Evolutionary conservation across 1,284 basidiomycete genomes (phyloP), one percentile per base, ranked within the genome.

Genomic region (Chondrostereum purpureum): DNA sequence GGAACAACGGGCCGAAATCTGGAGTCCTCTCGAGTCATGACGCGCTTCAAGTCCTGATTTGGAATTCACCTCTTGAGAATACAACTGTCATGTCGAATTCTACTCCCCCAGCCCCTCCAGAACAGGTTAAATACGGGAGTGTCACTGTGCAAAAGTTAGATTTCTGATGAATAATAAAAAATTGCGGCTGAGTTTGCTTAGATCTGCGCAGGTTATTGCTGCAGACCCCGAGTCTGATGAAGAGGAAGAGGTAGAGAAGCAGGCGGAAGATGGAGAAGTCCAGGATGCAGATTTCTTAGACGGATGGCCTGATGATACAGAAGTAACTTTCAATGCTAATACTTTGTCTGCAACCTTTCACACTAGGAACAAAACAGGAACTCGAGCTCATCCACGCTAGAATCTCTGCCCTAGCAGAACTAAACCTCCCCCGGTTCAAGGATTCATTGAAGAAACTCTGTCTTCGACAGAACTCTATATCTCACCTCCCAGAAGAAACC

Each of bases 351-450:
- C 48, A 49, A 42, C 42, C 12, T 23, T 22, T 39, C 41, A n/a
- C n/a, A n/a, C 40, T 36, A 38, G 22, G 45, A 24, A 23, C 27
- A 43, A 45, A 22, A 17, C 57, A 93, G 90, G 92, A 95, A 55
- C 73, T 99, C 37, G 92, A 97, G 53, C 77, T 99, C 27, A 77
- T 94, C 8, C 93, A 98, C 60, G 73, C 87, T 2, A 80, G 89
- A 16, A 73, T 99, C 40, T 71, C 71, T 38, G 75, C 77, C 1
- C 73, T 92, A 3, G 71, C 72, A 8, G 73, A 72, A 10, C 70
- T 94, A 5, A 75, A 77, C 4, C 70, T 94, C 2, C 67, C 77
- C 1, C 75, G 90, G 12, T 96, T 94, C 59, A 78, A 78, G 3
- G 61, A 59, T 1, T 70, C 82, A 52, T 69, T 94, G 41, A 82